Evolutionary conservation across 306 rosid genomes (phyloP), one percentile per base, ranked within the genome.

Genomic region (Arachis stenosperma): DNA sequence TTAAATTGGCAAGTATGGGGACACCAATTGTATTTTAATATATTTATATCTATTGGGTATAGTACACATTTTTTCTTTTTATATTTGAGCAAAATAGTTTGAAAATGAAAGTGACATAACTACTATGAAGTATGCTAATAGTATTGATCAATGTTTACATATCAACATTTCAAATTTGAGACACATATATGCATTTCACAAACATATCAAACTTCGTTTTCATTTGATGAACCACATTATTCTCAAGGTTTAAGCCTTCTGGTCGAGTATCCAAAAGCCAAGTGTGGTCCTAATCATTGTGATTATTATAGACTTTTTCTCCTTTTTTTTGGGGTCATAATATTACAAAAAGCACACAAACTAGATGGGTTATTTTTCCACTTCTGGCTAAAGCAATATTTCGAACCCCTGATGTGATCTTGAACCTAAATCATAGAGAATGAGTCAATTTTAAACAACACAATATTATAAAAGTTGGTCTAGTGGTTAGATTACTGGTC

Each of bases 31-130:
- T 33, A 33, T 33, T 33, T 33, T 33, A 33, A 33, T 33, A 33
- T 33, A 33, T 33, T 33, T 33, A 33, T 33, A 33, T 33, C 4
- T 33, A 33, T 12, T 33, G 37, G 53, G 37, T 5, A 13, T 57
- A 36, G 61, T 46, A 58, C 22, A 37, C 36, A 33, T 33, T 33
- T 33, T 22, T 22, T 22, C 27, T 22, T 22, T 22, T 22, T 22
- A 22, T 22, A 22, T 22, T 22, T 22, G 27, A 22, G 27, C 27
- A 22, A 22, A 22, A 22, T 22, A 22, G 27, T 22, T 22, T 51
- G 43, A 36, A 40, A 73, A 51, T 48, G 74, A 71, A 71, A 57
- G 55, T 71, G 74, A 65, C 67, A 64, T 64, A 13, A 55, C 40
- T 46, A 9, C 40, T 46, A 9, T 44, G 71, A 78, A 69, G 40